A percentile compares a stretch with the other conserved stretches of the same genome.
These are phyloP conservation scores for Xylaria bambusicola DNA, from an alignment of 495 filamentous ascomycete genomes.

Conservation along the genomic window DNA sequence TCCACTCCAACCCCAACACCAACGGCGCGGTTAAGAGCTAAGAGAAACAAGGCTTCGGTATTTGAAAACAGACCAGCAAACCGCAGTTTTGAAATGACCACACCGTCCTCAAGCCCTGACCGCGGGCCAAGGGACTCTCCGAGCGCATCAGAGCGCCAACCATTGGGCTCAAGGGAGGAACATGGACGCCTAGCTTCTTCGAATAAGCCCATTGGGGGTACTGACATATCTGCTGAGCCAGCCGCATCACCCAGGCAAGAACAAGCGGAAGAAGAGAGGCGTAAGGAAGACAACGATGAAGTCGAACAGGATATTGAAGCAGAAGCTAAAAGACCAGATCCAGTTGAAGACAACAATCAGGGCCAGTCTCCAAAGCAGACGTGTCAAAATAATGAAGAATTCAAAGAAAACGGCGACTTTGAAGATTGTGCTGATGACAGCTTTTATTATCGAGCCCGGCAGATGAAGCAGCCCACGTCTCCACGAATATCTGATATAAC, in stretches of 20 bases:
- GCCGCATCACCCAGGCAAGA: neutral
- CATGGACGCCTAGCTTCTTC: neutral
- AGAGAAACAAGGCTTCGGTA: neutral
- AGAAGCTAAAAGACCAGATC: neutral
- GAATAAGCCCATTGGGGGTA: neutral
- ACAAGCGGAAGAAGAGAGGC: neutral
- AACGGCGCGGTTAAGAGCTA: neutral
- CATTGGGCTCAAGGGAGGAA: neutral
- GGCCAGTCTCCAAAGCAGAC: neutral
- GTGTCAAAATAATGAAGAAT: neutral
- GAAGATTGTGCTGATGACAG: conserved; percentile 28
- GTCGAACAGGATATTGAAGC: neutral
- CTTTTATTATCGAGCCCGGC: conserved; percentile 33
- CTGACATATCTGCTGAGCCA: neutral
- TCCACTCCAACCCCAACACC: conserved; percentile 27
- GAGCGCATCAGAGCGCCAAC: neutral
- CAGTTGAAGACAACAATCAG: neutral
- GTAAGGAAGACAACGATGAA: neutral
- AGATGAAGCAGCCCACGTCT: conserved; percentile 12
- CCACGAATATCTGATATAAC: conserved; percentile 1
- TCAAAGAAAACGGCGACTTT: conserved; percentile 14
- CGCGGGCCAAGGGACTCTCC: neutral
- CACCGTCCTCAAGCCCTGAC: conserved; percentile 27
- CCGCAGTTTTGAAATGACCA: conserved; percentile 29
- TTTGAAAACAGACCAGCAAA: conserved; percentile 6